A percentile compares a stretch with the other conserved stretches of the same genome.
These are phyloP conservation scores for Pleurotus sapidus DNA, from an alignment of 768 basidiomycete species.

Conservation along the genomic window DNA sequence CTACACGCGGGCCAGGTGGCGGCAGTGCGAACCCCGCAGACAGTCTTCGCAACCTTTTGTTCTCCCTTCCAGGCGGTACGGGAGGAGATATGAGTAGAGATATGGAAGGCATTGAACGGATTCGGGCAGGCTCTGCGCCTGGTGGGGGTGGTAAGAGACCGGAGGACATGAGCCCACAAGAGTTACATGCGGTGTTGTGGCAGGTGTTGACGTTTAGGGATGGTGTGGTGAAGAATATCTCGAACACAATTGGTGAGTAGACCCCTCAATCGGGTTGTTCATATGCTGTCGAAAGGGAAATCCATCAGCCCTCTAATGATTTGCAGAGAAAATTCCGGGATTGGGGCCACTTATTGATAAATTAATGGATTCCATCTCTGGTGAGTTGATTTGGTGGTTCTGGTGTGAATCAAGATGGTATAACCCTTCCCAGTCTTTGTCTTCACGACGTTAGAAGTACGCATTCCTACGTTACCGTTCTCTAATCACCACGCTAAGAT, in stretches of 20 bases:
- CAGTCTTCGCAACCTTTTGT: slow-evolving; percentile 57
- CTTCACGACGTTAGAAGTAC: slow-evolving; percentile 80
- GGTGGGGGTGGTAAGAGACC: slow-evolving; percentile 66
- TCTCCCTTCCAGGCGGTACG: slow-evolving; percentile 58
- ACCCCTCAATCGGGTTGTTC: neutral
- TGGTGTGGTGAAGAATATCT: slow-evolving; percentile 77
- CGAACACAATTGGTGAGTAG: slow-evolving; percentile 59
- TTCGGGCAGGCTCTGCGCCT: slow-evolving; percentile 46
- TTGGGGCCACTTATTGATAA: slow-evolving; percentile 74
- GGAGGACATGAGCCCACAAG: slow-evolving; percentile 84
- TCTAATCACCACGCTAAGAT: neutral
- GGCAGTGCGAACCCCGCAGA: slow-evolving; percentile 36
- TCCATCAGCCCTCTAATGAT: neutral
- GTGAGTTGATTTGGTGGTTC: slow-evolving; percentile 31
- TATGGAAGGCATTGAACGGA: slow-evolving; percentile 69
- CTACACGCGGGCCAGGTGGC: slow-evolving; percentile 28
- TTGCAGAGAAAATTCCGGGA: slow-evolving; percentile 79
- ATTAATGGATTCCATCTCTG: slow-evolving; percentile 67
- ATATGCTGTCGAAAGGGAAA: neutral
- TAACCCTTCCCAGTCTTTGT: slow-evolving; percentile 56
- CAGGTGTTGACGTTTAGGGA: slow-evolving; percentile 85
- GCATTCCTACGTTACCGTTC: neutral
- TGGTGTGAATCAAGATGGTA: neutral
- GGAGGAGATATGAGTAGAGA: slow-evolving; percentile 69
- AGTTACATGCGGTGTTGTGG: slow-evolving; percentile 82